Base-by-base conservation (phyloP, 352 stramenopile genomes). In the Phytophthora tubulina region DNA sequence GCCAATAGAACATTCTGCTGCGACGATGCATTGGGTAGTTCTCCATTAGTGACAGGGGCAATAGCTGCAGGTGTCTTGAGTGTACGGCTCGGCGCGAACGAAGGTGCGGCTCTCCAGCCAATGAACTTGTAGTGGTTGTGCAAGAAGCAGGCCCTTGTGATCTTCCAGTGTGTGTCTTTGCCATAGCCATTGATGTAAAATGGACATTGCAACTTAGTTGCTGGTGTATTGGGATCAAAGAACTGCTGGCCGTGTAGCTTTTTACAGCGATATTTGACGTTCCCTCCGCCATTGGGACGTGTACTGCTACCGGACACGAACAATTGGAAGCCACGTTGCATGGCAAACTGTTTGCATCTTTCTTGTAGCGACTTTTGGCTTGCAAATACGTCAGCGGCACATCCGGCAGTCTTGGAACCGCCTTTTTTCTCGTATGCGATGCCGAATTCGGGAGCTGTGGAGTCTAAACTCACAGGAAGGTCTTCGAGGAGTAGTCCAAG, bases 71-170 rank as follows among this genome's bases (percentile, higher is more conserved):
- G 31, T 42, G 33, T 45, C 17, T n/a, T n/a, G 15, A 54, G 15
- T 13, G 59, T 32, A 7, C 30, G 14, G 7, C 7, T 52, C 17
- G 49, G 35, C 36, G 41, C 21, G 21, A 27, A n/a, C n/a, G 11
- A 48, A 2, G 69, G 61, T 27, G 67, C 63, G 11, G 76, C 59
- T 2, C 83, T 75, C 72, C 81, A 87, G 52, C 86, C 86, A 21
- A 94, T 92, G 58, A 93, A 94, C 74, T 94, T 94, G 81, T 92
- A 92, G 75, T 94, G 87, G 75, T 94, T 94, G 60, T 94, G 87
- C 61, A 93, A 35, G 42, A 91, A 91, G 59, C 84, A 92, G 17
- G 82, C 87, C 15, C 84, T 76, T 42, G 87, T 94, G 70, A 94
- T 82, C 66, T 94, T 94, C 87, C 87, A 94, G 5, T 71, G 61